Base-by-base conservation (phyloP, 2,329 filamentous ascomycete genomes). In the Metarhizium anisopliae region DNA sequence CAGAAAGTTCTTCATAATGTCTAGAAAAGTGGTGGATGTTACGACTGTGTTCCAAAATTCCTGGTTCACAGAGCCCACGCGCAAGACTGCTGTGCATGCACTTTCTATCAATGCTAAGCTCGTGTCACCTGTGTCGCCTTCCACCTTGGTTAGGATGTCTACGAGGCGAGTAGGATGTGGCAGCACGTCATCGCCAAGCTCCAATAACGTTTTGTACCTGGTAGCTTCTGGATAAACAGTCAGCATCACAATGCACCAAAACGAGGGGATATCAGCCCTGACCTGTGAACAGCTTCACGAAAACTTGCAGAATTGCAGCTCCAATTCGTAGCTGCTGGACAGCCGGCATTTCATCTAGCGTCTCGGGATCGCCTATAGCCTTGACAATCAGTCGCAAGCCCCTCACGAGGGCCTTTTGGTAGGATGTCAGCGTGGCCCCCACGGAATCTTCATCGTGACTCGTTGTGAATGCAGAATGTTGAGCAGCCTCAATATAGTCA, bases 361-460 rank as follows among this genome's bases (percentile, higher is more conserved):
- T 72, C 20, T 79, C 73, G 29, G 77, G 71, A 56, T 85, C 79
- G 13, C 79, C 82, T 52, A 90, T 77, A 6, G 84, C 84, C 18
- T 78, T 72, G 36, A 85, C 77, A 25, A 87, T 70, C 32, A 87
- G 72, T 6, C 71, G 72, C 56, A 86, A 68, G 2, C 75, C 75
- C 58, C 73, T 75, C 67, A 59, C 47, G 68, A 70, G 2, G 52
- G 62, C 18, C 63, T 61, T 16, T 63, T 59, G 7, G 62, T 49
- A 29, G 62, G 60, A 45, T 55, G 11, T 51, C 49, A 36, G 36
- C 7, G 35, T 40, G 20, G 29, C 25, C 18, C 49, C 25, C 29
- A 30, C 45, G 38, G 11, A 38, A 8, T 50, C 43, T 18, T 30
- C 32, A n/a, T 43, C 1, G 38, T 51, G 3, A 66, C 64, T 25